Conservation (phyloP, 2,329 filamentous ascomycete species). For the Cercospora beticola region DNA sequence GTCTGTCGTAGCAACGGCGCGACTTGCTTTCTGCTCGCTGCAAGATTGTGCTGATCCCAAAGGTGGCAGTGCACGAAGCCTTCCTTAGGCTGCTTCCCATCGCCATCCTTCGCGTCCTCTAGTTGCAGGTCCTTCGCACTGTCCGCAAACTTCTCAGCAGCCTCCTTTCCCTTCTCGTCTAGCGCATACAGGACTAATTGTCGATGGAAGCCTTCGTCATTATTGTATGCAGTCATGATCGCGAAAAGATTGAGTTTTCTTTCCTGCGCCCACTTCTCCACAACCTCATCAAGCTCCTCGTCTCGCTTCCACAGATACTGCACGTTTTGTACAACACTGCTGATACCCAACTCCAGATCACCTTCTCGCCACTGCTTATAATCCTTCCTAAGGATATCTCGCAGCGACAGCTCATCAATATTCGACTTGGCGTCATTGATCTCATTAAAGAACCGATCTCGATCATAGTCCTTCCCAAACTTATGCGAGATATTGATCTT, state of each 20-base stretch:
- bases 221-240: conserved; percentile 67
- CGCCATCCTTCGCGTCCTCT: conserved; percentile 51
- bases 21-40: conserved; percentile 63
- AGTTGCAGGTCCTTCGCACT: conserved; percentile 55
- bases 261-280: conserved; percentile 58
- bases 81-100: conserved; percentile 35
- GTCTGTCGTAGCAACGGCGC: conserved; percentile 58
- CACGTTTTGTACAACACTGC: conserved; percentile 63
- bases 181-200: conserved; percentile 67
- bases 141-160: conserved; percentile 57
- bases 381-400: conserved; percentile 74
- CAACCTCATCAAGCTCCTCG: conserved; percentile 50
- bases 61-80: conserved; percentile 43
- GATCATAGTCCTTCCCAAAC: conserved; percentile 50
- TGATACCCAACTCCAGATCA: conserved; percentile 62
- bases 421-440: conserved; percentile 67
- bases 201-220: conserved; percentile 58
- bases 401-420: conserved; percentile 59
- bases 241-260: conserved; percentile 61
- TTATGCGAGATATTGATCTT: conserved; percentile 46
- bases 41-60: conserved; percentile 65
- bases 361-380: conserved; percentile 75
- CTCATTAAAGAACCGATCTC: conserved; percentile 57
- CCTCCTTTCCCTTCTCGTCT: conserved; percentile 50
- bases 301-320: conserved; percentile 59